A percentile compares a stretch with the other conserved stretches of the same genome.
Evolutionary conservation across 164 flowering plant genomes (phyloP).

Genomic region (Dillenia suffruticosa): DNA sequence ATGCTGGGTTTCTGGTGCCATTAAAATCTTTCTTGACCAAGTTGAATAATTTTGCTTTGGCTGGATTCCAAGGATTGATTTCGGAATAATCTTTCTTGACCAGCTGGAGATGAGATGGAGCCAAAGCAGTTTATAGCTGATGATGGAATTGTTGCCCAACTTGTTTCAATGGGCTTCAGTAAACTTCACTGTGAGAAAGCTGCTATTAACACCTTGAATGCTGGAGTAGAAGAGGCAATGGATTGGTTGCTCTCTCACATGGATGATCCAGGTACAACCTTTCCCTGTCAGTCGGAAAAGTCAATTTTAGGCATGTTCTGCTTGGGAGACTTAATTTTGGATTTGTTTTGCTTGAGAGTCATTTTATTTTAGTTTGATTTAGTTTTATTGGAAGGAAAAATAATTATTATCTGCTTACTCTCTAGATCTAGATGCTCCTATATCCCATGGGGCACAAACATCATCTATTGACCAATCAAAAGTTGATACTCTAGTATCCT

Average conservation of each 20-base stretch:
- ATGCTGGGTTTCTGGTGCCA: too few relatives aligned
- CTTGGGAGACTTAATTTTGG: too few relatives aligned
- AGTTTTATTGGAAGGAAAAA: background rate
- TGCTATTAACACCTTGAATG: constrained; percentile 78
- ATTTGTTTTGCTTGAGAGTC: background rate
- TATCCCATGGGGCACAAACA: constrained; percentile 35
- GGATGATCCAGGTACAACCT: constrained; percentile 83
- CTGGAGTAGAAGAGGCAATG: constrained; percentile 97
- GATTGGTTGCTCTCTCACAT: constrained; percentile 95
- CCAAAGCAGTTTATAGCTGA: constrained; percentile 41
- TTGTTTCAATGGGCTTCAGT: constrained; percentile 84
- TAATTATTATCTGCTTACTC: background rate
- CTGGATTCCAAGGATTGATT: too few relatives aligned
- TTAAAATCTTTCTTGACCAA: too few relatives aligned
- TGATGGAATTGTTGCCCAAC: constrained; percentile 83
- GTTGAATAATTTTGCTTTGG: too few relatives aligned
- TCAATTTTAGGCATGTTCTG: too few relatives aligned
- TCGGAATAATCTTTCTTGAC: too few relatives aligned
- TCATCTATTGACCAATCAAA: constrained; percentile 62
- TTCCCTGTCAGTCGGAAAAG: too few relatives aligned
- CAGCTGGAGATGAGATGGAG: constrained; percentile 37
- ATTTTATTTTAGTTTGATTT: background rate
- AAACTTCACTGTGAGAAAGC: constrained; percentile 87
- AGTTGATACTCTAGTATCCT: constrained; percentile 71
- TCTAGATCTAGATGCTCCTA: constrained; percentile 82